Evolutionary conservation across 805 yeast species (phyloP), one percentile per base, ranked within the genome.

Genomic region (Metschnikowia peoriensis): DNA sequence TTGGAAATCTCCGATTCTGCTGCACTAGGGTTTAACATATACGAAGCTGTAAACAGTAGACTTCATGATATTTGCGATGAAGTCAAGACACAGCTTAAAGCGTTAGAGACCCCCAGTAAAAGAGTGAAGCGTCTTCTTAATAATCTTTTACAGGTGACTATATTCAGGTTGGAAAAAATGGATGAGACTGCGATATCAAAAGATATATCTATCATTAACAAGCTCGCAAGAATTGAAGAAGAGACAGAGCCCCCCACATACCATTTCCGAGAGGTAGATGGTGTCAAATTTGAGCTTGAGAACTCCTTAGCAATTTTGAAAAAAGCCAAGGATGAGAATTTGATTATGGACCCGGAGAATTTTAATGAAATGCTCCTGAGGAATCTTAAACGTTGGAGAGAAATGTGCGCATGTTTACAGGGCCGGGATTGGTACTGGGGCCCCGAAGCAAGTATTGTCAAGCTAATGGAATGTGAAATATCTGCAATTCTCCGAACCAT

Each of bases 351-450:
- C 7, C 8, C 11, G 28, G 48, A 38, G 4, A 14, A 45, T 7
- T 28, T 45, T 8, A 38, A 34, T n/a, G 37, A 15, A 4, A 28
- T 28, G 4, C 28, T 38, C 28, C 9, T 14, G 28, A 15, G 11
- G 1, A 8, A 38, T 37, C 22, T 29, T 4, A 28, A 12, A 7
- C 41, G 37, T 7, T 38, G 37, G 42, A 38, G n/a, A 14, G 37
- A 38, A 7, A 28, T 38, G 17, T 17, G n/a, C n/a, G 27, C 6
- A 6, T 45, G 28, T 28, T 37, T 45, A 9, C 12, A 46, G n/a
- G 40, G 16, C 32, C 39, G 29, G 29, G n/a, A 40, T 11, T 46
- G 49, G 49, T 40, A 34, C 32, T 40, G 44, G 44, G 27, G 27
- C 4, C 37, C 43, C 11, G 37, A 46, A 12, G 38, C 27, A 16